Base-by-base conservation (phyloP, 352 stramenopile species). In the Pythium phragmitis region DNA sequence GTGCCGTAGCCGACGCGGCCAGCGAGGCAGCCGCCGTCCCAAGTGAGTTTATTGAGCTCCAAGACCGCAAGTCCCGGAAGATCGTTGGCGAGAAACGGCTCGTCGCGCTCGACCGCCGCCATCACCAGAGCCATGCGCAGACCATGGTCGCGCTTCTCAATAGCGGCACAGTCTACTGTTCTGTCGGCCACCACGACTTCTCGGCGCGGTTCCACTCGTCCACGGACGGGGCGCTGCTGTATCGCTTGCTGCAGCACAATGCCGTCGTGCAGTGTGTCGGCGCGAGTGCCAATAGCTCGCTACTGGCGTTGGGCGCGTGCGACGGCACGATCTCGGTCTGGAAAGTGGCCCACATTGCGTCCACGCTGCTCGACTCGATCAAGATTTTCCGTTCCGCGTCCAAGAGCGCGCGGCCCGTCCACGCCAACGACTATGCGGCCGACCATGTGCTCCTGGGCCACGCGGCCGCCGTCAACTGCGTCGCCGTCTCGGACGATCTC, bases 291-390 rank as follows among this genome's bases (percentile, higher is more conserved):
- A 72, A 74, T 3, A 76, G 78, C 26, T 75, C 73, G 3, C 63
- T 88, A 36, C 65, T 92, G 9, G 74, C 73, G 1, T 64, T 94
- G 7, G 82, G 82, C 2, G 82, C 81, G 43, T 71, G 68, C 4
- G 83, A 96, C 60, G 80, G 83, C 23, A 93, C 83, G 11, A 78
- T 96, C 41, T 93, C 82, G 8, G 70, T 94, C 14, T 96, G 87
- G 85, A 90, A 88, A 65, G 70, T 93, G 34, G 77, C 79, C 23
- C 74, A 70, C 39, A 79, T 79, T 43, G 90, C 76, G 26, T 87
- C 77, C 48, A 91, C 79, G 46, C 66, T 92, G 19, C 61, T 96
- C 34, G 76, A 90, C 43, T 85, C 85, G 26, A 73, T 96, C 52
- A 93, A 91, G 57, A 74, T 92, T 52, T 94, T 94, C 43, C 73